Evolutionary conservation across 2,329 filamentous ascomycete genomes (phyloP).

Genomic region (Fusarium globosum): DNA sequence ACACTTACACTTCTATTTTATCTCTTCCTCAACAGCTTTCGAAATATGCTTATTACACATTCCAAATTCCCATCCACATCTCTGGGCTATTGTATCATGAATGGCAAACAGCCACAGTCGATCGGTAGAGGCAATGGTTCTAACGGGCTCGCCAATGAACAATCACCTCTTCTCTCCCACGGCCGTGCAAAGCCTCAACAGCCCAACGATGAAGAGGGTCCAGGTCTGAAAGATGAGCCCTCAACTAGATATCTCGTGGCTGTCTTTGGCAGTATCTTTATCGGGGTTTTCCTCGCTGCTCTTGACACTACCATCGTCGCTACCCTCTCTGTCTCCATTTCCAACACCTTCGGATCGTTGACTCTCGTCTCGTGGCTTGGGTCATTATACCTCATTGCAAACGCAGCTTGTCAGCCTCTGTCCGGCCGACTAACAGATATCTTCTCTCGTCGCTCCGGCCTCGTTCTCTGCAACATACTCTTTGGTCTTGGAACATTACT

Average conservation of each 20-base stretch:
- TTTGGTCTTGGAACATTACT: neutral
- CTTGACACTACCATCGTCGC: neutral
- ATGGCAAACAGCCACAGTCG: neutral
- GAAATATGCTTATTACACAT: neutral
- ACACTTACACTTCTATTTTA: too few relatives aligned
- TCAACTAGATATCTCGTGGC: neutral
- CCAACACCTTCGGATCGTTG: neutral
- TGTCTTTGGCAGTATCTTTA: neutral
- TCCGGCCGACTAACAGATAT: neutral
- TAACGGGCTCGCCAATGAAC: neutral
- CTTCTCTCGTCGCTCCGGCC: neutral
- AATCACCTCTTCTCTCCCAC: neutral
- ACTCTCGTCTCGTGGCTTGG: neutral
- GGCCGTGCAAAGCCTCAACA: neutral
- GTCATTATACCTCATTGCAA: neutral
- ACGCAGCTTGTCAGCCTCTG: neutral
- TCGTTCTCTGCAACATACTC: neutral
- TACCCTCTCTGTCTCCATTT: neutral
- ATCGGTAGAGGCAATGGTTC: fast-evolving
- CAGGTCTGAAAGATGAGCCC: neutral
- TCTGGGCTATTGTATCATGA: neutral
- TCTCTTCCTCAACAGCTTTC: too few relatives aligned
- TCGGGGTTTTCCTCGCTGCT: neutral
- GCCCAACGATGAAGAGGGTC: neutral
- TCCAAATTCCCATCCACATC: neutral